A percentile compares a stretch with the other conserved stretches of the same genome.
These are phyloP conservation scores for Fusarium marasasianum DNA, from an alignment of 2,329 filamentous ascomycete genomes.

Conservation along the genomic window DNA sequence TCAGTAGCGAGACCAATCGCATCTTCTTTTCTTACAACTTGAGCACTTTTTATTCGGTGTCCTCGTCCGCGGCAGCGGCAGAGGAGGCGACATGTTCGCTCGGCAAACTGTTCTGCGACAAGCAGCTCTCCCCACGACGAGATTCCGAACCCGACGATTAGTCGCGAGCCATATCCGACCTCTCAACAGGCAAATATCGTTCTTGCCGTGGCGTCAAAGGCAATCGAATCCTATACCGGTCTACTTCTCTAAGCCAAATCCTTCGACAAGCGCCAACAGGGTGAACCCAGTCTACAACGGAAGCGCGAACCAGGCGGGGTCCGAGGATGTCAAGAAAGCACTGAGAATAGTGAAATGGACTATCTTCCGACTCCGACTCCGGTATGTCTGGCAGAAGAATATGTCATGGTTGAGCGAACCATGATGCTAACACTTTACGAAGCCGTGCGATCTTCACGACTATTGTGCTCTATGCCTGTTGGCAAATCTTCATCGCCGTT, in stretches of 20 bases:
- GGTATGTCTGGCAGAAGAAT: slow-evolving; percentile 35
- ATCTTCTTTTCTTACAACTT: background rate
- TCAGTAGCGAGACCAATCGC: background rate
- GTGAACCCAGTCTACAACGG: background rate
- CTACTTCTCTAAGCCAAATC: slow-evolving; percentile 44
- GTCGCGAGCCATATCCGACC: slow-evolving; percentile 34
- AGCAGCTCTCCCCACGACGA: slow-evolving; percentile 25
- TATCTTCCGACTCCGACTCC: slow-evolving; percentile 39
- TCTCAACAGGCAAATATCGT: slow-evolving; percentile 43
- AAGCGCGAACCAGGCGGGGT: background rate
- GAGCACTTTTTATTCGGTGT: background rate
- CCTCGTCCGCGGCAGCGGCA: background rate
- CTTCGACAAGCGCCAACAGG: background rate
- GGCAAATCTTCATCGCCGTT: slow-evolving; percentile 55
- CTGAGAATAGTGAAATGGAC: slow-evolving; percentile 31
- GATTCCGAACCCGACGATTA: slow-evolving; percentile 33
- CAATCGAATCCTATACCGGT: slow-evolving; percentile 41
- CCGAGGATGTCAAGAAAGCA: slow-evolving; percentile 27
- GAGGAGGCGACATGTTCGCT: slow-evolving; percentile 37
- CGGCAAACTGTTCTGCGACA: slow-evolving; percentile 38
- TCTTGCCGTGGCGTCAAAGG: slow-evolving; percentile 48
- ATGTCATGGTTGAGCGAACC: background rate
- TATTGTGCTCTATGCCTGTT: slow-evolving; percentile 51
- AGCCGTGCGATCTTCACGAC: slow-evolving; percentile 47
- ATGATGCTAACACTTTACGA: slow-evolving; percentile 12